phyloP scores from a whole-genome alignment of 1,139 yeast species.

The Yamadazyma atmosphaerica region DNA sequence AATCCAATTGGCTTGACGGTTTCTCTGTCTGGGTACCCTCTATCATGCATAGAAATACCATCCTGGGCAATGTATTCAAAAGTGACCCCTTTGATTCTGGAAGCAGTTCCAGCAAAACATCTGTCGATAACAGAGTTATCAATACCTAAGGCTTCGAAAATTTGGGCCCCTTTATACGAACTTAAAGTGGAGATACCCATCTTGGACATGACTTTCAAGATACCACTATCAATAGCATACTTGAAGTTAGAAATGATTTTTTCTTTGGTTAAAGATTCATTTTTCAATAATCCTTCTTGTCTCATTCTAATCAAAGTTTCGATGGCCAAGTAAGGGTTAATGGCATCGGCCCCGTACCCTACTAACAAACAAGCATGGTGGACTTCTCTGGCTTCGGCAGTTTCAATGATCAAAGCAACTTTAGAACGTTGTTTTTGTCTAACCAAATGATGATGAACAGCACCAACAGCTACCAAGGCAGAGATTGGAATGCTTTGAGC shows the following conservation, averaged over 20 bases:
- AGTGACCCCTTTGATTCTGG: slow-evolving; percentile 93
- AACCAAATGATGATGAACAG: slow-evolving; percentile 95
- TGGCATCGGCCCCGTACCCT: slow-evolving; percentile 97
- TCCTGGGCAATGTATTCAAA: slow-evolving; percentile 96
- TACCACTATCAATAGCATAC: slow-evolving; percentile 83
- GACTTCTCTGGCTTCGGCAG: slow-evolving; percentile 97
- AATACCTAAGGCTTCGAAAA: slow-evolving; percentile 94
- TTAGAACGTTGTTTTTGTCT: slow-evolving; percentile 95
- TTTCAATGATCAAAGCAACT: slow-evolving; percentile 87
- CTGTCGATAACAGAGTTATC: slow-evolving; percentile 94
- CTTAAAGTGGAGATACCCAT: slow-evolving; percentile 99
- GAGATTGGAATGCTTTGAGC: slow-evolving; percentile 75
- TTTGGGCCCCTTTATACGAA: slow-evolving; percentile 97
- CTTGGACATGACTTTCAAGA: slow-evolving; percentile 95
- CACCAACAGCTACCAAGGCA: slow-evolving; percentile 93
- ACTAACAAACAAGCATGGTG: slow-evolving; percentile 93
- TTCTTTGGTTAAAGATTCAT: slow-evolving; percentile 54
- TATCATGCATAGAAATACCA: slow-evolving; percentile 89
- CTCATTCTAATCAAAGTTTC: slow-evolving; percentile 87
- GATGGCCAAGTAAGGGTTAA: slow-evolving; percentile 90
- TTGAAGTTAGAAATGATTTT: slow-evolving; percentile 74
- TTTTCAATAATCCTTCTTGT: slow-evolving; percentile 71
- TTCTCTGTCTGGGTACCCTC: slow-evolving; percentile 81
- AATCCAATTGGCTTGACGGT: slow-evolving; percentile 71
- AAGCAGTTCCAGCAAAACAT: slow-evolving; percentile 96